Percentiles rank a stretch among this genome's conserved stretches.
These are phyloP conservation scores for Cudoniella acicularis DNA, from an alignment of 495 filamentous ascomycete genomes.

Conservation along the genomic window DNA sequence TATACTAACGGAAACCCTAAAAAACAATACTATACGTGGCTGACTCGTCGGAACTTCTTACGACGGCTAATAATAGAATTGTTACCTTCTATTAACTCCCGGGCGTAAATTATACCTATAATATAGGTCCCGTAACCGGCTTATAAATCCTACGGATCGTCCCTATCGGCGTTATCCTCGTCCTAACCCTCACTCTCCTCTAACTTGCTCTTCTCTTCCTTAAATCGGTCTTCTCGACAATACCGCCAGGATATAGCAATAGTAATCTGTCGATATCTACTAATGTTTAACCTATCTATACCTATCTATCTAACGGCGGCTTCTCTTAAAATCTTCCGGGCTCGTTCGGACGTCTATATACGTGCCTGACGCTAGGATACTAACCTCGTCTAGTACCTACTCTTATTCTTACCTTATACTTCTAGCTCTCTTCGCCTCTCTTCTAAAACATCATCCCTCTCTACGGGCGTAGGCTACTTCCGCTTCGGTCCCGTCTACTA, in stretches of 20 bases:
- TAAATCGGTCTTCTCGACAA: conserved; percentile 1
- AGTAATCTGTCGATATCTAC: background rate
- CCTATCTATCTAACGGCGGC: background rate
- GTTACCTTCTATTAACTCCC: conserved; percentile 1
- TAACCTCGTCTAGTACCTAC: background rate
- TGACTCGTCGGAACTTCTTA: conserved; percentile 2
- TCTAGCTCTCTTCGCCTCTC: background rate
- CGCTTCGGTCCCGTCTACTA: background rate
- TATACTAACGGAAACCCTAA: conserved; percentile 1
- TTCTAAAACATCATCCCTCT: background rate
- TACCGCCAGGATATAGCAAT: conserved; percentile 1
- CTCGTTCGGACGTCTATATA: background rate
- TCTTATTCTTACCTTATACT: background rate
- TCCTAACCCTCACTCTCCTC: background rate
- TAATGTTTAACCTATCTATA: background rate
- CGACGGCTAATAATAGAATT: background rate
- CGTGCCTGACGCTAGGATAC: no score
- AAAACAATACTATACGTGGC: conserved; percentile 1
- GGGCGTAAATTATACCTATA: conserved; percentile 7
- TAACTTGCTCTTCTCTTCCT: background rate
- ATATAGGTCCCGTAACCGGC: conserved; percentile 5
- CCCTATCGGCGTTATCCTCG: background rate
- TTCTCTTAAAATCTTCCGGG: background rate
- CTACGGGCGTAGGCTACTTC: no score
- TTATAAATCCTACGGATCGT: conserved; percentile 2